Conservation (phyloP, 2,329 filamentous ascomycete species). For the Sporothrix phasma region DNA sequence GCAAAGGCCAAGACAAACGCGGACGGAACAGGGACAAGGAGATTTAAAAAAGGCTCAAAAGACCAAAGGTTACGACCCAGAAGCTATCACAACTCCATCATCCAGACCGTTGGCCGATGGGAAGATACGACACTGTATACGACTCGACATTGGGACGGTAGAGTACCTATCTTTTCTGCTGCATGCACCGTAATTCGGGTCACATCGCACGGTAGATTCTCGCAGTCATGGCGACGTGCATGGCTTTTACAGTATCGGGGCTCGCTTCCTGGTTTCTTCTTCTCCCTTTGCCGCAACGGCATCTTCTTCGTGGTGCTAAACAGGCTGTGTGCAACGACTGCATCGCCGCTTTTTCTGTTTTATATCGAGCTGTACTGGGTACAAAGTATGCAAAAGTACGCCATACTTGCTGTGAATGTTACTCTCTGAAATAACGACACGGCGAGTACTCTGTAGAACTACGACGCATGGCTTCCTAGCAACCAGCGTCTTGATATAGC, state of each 20-base stretch:
- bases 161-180: not conserved
- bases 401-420: no score
- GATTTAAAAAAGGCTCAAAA: not conserved
- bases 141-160: not conserved
- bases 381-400: no score
- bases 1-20: not conserved
- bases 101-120: not conserved
- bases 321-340: not conserved
- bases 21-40: not conserved
- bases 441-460: no score
- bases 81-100: not conserved
- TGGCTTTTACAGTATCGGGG: not conserved
- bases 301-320: not conserved
- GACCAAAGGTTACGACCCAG: no score
- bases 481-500: no score
- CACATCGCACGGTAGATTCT: no score
- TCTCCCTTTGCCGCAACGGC: not conserved
- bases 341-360: no score
- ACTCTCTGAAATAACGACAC: no score
- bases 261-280: not conserved
- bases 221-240: not conserved
- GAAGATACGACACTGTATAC: not conserved
- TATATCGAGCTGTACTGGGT: no score
- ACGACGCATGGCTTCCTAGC: no score
- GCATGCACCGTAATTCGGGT: no score